Percentiles rank a stretch among this genome's conserved stretches.
Conservation (phyloP, 2,329 filamentous ascomycete species). For the Lachnellula arida region DNA sequence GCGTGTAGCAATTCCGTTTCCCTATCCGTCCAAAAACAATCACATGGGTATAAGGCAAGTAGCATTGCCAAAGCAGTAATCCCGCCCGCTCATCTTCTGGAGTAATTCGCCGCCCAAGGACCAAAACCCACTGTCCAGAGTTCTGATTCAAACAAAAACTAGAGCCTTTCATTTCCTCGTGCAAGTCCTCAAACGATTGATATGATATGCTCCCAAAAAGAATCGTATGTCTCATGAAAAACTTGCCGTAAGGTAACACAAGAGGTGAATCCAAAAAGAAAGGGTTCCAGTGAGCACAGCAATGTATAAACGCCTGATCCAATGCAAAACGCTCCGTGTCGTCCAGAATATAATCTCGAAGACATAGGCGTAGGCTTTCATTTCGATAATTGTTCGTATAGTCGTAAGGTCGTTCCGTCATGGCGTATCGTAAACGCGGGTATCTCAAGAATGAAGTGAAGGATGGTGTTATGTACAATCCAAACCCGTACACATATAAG, state of each 20-base stretch:
- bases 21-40: neutral
- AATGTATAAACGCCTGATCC: neutral
- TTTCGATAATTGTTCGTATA: conserved; percentile 4
- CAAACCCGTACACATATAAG: conserved; percentile 13
- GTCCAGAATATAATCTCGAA: neutral
- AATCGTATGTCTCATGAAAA: neutral
- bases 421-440: conserved; percentile 25
- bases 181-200: neutral
- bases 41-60: neutral
- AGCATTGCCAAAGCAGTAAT: neutral
- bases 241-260: neutral
- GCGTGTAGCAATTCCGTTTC: neutral
- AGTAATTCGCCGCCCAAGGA: neutral
- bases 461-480: conserved; percentile 24
- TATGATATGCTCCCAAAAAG: neutral
- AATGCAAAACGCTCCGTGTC: neutral
- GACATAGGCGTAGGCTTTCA: neutral
- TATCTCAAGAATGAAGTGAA: conserved; percentile 23
- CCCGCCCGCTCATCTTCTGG: neutral
- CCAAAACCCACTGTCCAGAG: neutral
- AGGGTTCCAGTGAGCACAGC: neutral
- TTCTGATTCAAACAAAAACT: no score
- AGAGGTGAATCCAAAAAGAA: neutral
- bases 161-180: neutral
- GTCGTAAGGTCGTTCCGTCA: conserved; percentile 16